A percentile compares a stretch with the other conserved stretches of the same genome.
These are phyloP conservation scores for Phanerodontia chrysosporium DNA, from an alignment of 768 basidiomycete species.

Conservation along the genomic window DNA sequence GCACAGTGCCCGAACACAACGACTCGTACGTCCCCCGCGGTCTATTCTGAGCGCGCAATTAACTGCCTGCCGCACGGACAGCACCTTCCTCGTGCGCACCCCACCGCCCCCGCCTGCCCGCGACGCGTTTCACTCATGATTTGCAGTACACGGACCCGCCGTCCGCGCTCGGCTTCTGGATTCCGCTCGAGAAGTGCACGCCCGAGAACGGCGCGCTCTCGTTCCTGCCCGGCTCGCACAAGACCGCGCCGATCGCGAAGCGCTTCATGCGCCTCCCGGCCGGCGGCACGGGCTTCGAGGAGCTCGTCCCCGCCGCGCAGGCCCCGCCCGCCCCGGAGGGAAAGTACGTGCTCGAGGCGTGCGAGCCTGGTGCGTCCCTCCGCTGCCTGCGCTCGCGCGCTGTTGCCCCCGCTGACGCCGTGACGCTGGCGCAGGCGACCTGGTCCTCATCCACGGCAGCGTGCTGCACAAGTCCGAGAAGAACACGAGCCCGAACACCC, in stretches of 20 bases:
- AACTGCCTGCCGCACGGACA: slow-evolving; percentile 25
- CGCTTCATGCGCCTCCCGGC: slow-evolving; percentile 77
- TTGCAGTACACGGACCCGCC: slow-evolving; percentile 86
- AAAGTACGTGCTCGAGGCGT: slow-evolving; percentile 63
- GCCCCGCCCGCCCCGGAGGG: slow-evolving; percentile 30
- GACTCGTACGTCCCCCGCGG: slow-evolving; percentile 66
- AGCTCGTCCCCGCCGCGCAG: slow-evolving; percentile 39
- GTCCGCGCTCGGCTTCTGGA: slow-evolving; percentile 93
- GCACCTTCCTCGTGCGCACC: slow-evolving; percentile 66
- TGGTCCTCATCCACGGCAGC: slow-evolving; percentile 91
- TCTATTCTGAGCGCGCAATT: background rate
- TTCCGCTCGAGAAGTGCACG: slow-evolving; percentile 89
- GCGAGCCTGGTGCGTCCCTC: slow-evolving; percentile 57
- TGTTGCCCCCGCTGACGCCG: background rate
- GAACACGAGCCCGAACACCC: slow-evolving; percentile 74
- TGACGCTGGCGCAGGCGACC: slow-evolving; percentile 61
- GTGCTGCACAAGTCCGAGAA: slow-evolving; percentile 90
- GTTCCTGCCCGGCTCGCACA: slow-evolving; percentile 85
- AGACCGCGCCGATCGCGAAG: slow-evolving; percentile 65
- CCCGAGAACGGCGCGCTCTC: slow-evolving; percentile 78
- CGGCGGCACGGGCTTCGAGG: slow-evolving; percentile 85
- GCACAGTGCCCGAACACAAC: slow-evolving; percentile 81
- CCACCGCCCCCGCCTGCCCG: background rate
- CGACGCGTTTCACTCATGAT: background rate
- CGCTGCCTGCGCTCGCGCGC: background rate